Evolutionary conservation across 495 filamentous ascomycete species (phyloP), one percentile per base, ranked within the genome.

Genomic region (Chaetomium cochliodes): DNA sequence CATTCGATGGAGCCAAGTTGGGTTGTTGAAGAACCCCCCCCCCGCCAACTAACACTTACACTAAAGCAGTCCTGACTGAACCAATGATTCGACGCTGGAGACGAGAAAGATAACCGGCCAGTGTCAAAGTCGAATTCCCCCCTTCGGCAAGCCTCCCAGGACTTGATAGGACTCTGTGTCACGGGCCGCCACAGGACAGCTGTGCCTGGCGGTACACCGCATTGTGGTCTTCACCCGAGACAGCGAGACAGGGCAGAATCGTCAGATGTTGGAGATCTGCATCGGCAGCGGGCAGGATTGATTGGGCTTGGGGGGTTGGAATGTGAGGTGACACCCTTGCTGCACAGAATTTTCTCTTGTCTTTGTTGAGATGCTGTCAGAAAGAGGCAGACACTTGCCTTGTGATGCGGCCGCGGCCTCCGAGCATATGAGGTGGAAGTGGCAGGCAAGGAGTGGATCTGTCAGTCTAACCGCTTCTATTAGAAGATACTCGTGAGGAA

Each of bases 151-250:
- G 22, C 11, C 12, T 37, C 8, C 18, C n/a, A 33, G 18, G 52
- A 37, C 18, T 9, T 12, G 1, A n/a, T 42, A 41, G 54, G 33
- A 53, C 51, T 52, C 13, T 53, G 51, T 52, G 33, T 37, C 33
- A 37, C 33, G 6, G 1, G 33, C 33, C 8, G 33, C 11, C 33
- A 37, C 8, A 37, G 33, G 33, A 37, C 33, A 37, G 33, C 33
- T 30, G 51, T 33, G 51, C 51, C 51, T 53, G 51, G 51, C 51
- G 25, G n/a, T n/a, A 53, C 51, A 53, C 51, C 51, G 51, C 51
- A 53, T 53, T 30, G 16, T n/a, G 25, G 25, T 53, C 25, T n/a
- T 30, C 51, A 53, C 26, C 51, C 23, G 51, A 53, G 51, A 53
- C 51, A 53, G 13, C 50, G 23, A 52, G 50, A 26, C 23, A 52